Conservation (phyloP, 2,329 filamentous ascomycete species). For the Ophiostoma triangulosporum region DNA sequence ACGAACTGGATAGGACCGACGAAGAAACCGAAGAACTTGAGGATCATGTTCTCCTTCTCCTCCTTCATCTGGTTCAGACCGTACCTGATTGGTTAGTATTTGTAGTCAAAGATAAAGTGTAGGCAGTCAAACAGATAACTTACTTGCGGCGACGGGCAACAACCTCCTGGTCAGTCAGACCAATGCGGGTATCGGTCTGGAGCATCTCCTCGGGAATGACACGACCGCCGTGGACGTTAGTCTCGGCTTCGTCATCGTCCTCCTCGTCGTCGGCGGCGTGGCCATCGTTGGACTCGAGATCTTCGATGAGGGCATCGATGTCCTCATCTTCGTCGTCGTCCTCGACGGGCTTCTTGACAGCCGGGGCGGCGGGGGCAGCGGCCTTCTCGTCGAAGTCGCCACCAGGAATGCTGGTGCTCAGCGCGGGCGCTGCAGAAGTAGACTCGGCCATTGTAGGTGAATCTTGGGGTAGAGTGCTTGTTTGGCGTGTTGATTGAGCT, state of each 20-base stretch:
- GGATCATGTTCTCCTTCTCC: slow-evolving; percentile 70
- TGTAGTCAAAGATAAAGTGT: not conserved
- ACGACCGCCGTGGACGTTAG: slow-evolving; percentile 37
- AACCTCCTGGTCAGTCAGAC: slow-evolving; percentile 63
- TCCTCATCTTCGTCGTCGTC: slow-evolving; percentile 66
- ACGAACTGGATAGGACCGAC: slow-evolving; percentile 86
- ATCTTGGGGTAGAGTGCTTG: slow-evolving; percentile 14
- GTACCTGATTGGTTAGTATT: slow-evolving; percentile 20
- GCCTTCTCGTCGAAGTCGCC: slow-evolving; percentile 52
- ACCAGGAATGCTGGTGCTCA: slow-evolving; percentile 51
- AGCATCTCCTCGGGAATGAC: slow-evolving; percentile 54
- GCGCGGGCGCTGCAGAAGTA: slow-evolving; percentile 38
- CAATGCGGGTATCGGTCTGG: slow-evolving; percentile 55
- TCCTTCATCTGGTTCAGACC: slow-evolving; percentile 81
- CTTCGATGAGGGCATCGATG: slow-evolving; percentile 76
- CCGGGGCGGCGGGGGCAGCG: slow-evolving; percentile 7
- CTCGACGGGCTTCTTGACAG: slow-evolving; percentile 27
- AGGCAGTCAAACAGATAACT: not conserved
- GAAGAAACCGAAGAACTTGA: slow-evolving; percentile 77
- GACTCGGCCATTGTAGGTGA: slow-evolving; percentile 38
- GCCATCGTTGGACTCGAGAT: slow-evolving; percentile 71
- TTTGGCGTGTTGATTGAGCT: slow-evolving; percentile 10
- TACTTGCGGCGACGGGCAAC: slow-evolving; percentile 48
- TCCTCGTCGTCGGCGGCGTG: slow-evolving; percentile 49
- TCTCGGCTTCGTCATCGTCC: slow-evolving; percentile 42